Evolutionary conservation across 2,329 filamentous ascomycete genomes (phyloP).

Genomic region (Aspergillus piperis): DNA sequence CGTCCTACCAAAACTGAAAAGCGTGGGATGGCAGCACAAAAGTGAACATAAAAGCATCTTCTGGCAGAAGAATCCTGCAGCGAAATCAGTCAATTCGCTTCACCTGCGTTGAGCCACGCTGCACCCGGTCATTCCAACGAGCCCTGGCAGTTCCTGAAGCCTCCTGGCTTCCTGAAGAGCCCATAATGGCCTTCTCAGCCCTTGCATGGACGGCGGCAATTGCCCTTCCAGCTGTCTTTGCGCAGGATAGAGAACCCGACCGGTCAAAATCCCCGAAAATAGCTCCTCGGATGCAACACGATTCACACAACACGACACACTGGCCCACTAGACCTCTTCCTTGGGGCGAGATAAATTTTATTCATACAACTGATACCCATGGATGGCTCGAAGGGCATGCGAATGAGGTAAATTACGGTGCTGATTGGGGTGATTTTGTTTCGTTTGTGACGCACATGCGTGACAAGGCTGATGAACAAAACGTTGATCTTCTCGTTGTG

Average conservation of each 20-base stretch:
- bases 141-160: too few relatives aligned
- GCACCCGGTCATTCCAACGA: too few relatives aligned
- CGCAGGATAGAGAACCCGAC: background rate
- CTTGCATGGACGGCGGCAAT: background rate
- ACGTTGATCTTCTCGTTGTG: slow-evolving; percentile 5
- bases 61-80: too few relatives aligned
- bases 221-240: background rate
- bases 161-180: too few relatives aligned
- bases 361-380: slow-evolving; percentile 6
- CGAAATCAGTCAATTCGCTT: too few relatives aligned
- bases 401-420: slow-evolving; percentile 5
- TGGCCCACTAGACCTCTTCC: background rate
- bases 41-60: too few relatives aligned
- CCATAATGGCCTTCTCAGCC: too few relatives aligned
- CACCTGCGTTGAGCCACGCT: too few relatives aligned
- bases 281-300: background rate
- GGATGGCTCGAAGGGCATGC: slow-evolving; percentile 1
- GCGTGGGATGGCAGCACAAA: too few relatives aligned
- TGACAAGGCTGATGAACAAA: background rate
- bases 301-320: background rate
- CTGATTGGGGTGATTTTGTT: background rate
- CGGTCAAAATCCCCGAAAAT: background rate
- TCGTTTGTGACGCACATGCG: slow-evolving; percentile 7
- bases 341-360: slow-evolving; percentile 2
- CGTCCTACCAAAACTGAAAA: too few relatives aligned